A percentile compares a stretch with the other conserved stretches of the same genome.
Evolutionary conservation across 78 protist genomes (phyloP).

Genomic region (Creolimax fragrantissima): DNA sequence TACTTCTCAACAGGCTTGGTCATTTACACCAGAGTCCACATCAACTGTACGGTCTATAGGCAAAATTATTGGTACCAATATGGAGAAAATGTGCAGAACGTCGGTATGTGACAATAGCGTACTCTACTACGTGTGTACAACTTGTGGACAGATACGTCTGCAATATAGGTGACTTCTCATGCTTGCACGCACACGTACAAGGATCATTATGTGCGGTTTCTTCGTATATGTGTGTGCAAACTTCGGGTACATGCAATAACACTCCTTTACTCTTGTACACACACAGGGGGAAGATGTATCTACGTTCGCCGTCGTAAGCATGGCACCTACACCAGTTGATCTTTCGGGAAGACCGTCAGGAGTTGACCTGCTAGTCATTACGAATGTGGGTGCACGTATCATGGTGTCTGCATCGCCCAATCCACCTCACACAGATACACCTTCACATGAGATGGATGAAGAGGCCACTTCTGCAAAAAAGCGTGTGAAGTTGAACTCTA

Average conservation of each 20-base stretch:
- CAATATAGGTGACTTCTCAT: too few relatives aligned
- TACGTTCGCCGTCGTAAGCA: background rate
- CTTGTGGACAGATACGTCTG: too few relatives aligned
- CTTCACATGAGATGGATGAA: background rate
- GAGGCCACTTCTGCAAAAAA: background rate
- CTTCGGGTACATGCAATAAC: too few relatives aligned
- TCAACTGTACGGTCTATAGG: background rate
- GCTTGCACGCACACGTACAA: too few relatives aligned
- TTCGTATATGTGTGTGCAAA: too few relatives aligned
- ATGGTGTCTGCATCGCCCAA: background rate
- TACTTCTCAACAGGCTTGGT: background rate
- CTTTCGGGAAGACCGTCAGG: background rate
- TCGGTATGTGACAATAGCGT: background rate
- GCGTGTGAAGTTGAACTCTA: background rate
- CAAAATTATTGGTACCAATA: background rate
- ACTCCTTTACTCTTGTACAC: too few relatives aligned
- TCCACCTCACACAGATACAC: background rate
- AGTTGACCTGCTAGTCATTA: background rate
- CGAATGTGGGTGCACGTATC: background rate
- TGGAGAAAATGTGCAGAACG: background rate
- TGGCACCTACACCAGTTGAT: background rate
- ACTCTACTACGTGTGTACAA: too few relatives aligned
- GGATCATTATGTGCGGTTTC: too few relatives aligned
- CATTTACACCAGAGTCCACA: background rate
- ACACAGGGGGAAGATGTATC: background rate